These are phyloP conservation scores for Kuraishia cidri DNA, from an alignment of 805 yeast genomes.

Conservation along the genomic window DNA sequence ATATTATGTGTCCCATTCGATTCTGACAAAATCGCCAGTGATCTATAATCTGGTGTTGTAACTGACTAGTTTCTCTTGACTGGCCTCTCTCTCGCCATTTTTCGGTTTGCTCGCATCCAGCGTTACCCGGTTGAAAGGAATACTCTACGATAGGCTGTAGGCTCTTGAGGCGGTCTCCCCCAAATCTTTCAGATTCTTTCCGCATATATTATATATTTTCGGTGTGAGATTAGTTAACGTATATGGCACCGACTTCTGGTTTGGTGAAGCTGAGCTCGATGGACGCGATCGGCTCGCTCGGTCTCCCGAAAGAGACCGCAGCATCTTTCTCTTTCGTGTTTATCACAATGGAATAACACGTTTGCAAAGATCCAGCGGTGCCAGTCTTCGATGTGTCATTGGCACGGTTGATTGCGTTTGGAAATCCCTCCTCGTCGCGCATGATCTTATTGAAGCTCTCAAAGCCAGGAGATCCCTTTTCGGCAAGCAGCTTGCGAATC, in stretches of 20 bases:
- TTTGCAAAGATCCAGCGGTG: constrained; percentile 2
- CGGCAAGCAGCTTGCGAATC: constrained; percentile 1
- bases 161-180: no score
- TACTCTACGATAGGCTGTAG: no score
- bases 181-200: no score
- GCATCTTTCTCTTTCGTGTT: constrained; percentile 3
- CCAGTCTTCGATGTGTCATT: constrained; percentile 3
- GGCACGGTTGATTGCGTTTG: constrained; percentile 5
- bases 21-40: no score
- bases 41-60: no score
- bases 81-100: no score
- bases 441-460: background rate
- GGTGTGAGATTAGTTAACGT: constrained; percentile 2
- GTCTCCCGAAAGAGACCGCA: constrained; percentile 5
- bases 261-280: background rate
- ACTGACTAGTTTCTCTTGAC: no score
- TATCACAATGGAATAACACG: constrained; percentile 5
- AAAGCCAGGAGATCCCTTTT: background rate
- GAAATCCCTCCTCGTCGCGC: constrained; percentile 4
- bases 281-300: constrained; percentile 1
- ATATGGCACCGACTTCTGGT: constrained; percentile 1
- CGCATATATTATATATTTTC: no score
- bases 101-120: no score
- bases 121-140: no score
- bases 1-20: no score